A percentile compares a stretch with the other conserved stretches of the same genome.
These are phyloP conservation scores for Lablab purpureus DNA, from an alignment of 306 rosid species.

Conservation along the genomic window DNA sequence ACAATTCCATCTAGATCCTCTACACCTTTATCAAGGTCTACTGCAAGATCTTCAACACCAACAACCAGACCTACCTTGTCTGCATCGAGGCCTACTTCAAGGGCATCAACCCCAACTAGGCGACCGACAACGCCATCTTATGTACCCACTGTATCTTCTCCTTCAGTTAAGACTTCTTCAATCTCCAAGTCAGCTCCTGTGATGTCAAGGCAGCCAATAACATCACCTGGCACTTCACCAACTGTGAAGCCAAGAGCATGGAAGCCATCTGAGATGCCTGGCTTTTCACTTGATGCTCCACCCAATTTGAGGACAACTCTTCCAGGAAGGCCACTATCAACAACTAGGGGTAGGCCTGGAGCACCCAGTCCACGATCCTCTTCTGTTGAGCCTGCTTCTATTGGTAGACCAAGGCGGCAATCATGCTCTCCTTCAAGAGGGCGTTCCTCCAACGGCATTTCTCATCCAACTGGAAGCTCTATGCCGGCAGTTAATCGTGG, in stretches of 20 bases:
- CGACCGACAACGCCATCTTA: conserved; percentile 75
- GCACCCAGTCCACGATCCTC: conserved; percentile 84
- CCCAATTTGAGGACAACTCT: conserved; percentile 89
- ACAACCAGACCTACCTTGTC: conserved; percentile 80
- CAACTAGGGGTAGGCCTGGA: conserved; percentile 98
- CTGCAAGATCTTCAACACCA: conserved; percentile 85
- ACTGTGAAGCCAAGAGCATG: conserved; percentile 85
- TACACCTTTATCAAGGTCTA: conserved; percentile 76
- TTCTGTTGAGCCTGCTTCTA: conserved; percentile 80
- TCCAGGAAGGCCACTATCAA: conserved; percentile 89
- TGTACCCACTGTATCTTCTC: conserved; percentile 56
- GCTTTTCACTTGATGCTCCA: conserved; percentile 92
- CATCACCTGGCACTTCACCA: conserved; percentile 85
- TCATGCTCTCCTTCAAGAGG: conserved; percentile 99
- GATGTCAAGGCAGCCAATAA: conserved; percentile 63
- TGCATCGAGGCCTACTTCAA: conserved; percentile 70
- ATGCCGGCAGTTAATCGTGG: conserved; percentile 90
- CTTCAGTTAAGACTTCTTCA: conserved; percentile 65
- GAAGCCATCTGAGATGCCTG: conserved; percentile 98
- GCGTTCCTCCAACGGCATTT: conserved; percentile 67
- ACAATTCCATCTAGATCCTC: conserved; percentile 78
- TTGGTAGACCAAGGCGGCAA: conserved; percentile 85
- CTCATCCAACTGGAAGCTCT: conserved; percentile 84
- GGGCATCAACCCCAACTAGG: conserved; percentile 91
- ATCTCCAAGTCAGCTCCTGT: conserved; percentile 73